Evolutionary conservation across 2,329 filamentous ascomycete species (phyloP), one percentile per base, ranked within the genome.

Genomic region (Pyrenophora seminiperda): DNA sequence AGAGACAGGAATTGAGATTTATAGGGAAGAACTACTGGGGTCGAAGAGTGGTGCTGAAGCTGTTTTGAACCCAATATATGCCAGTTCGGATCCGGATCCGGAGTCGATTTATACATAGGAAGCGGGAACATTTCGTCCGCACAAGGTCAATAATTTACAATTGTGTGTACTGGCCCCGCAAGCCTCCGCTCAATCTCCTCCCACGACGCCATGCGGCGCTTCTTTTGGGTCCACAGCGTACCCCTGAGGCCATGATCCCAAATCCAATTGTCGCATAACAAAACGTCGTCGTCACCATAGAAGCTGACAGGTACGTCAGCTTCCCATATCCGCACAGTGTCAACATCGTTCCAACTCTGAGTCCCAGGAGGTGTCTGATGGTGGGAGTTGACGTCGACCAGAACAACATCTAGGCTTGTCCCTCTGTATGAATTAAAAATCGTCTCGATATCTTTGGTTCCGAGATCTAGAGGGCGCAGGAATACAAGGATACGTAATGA

Each of bases 301-400:
- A 64, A 70, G 32, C 58, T 62, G 7, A 47, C 63, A 5, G 67
- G 62, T 3, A 69, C 63, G 43, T 70, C 64, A 5, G 54, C 50
- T 41, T 70, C 66, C 62, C 61, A 68, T 4, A 68, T 50, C 3
- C 30, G 59, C 2, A 68, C 63, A 6, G 10, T 37, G 27, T 70
- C 66, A 5, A 56, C 47, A 0, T 52, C 47, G 1, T 45, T 51
- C 65, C 65, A 69, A 5, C 56, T 48, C 32, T 64, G 41, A 0
- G 58, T 63, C 3, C 40, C 33, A 15, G 38, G 15, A 3, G 66
- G 66, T 5, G 63, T 64, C 2, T 51, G 31, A 30, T 70, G 65
- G 40, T 65, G 61, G 0, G 56, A 55, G 13, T 63, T 62, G 6
- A 68, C 55, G 30, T 66, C 64, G 1, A 68, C 62, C 1, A 70